A percentile compares a stretch with the other conserved stretches of the same genome.
These are phyloP conservation scores for Hypomyces perniciosus DNA, from an alignment of 2,329 filamentous ascomycete genomes.

Conservation along the genomic window DNA sequence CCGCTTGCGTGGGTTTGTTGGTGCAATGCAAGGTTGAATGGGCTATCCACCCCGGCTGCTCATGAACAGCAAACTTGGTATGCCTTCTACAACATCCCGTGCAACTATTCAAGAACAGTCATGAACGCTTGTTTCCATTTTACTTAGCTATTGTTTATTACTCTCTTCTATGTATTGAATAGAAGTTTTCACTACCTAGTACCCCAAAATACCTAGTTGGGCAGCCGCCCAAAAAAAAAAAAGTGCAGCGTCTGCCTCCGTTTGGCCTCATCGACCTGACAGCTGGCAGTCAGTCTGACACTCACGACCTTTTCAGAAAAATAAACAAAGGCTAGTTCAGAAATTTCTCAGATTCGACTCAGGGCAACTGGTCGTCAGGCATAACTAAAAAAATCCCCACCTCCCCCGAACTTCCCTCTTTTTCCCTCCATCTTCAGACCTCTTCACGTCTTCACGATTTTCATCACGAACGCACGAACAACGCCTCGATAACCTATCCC, in stretches of 20 bases:
- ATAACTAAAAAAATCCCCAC: neutral
- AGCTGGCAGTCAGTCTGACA: conserved; percentile 6
- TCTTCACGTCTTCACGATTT: neutral
- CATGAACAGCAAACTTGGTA: too few species aligned
- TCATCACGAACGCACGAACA: too few species aligned
- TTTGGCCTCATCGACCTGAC: neutral
- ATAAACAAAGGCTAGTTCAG: neutral
- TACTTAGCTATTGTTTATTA: neutral
- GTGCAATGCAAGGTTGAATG: neutral
- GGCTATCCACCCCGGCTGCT: too few species aligned
- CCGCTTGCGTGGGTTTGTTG: too few species aligned
- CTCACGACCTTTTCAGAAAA: neutral
- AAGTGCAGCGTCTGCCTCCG: neutral
- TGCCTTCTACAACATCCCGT: neutral
- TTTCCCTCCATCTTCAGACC: neutral
- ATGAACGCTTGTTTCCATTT: neutral
- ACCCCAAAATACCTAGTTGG: neutral
- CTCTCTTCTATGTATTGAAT: neutral
- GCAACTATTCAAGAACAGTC: neutral
- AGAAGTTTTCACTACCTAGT: neutral
- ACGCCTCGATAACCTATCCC: too few species aligned
- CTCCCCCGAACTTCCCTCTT: neutral
- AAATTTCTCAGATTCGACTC: neutral
- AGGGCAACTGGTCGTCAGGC: neutral
- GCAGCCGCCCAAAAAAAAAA: neutral